Evolutionary conservation across 2,329 filamentous ascomycete species (phyloP), one percentile per base, ranked within the genome.

Genomic region (Sodiomyces alkalinus): DNA sequence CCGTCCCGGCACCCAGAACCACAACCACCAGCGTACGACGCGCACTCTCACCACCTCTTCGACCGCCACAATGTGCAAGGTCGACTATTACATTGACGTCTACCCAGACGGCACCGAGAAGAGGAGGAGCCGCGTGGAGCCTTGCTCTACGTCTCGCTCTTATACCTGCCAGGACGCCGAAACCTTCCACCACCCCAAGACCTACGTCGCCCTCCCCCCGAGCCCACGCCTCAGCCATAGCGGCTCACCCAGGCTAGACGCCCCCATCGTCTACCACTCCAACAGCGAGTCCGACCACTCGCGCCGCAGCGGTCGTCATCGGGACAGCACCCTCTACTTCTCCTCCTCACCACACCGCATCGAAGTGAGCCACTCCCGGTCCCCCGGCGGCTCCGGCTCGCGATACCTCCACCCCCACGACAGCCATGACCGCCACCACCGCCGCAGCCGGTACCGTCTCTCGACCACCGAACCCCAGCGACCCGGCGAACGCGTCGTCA

Each of bases 1-100:
- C n/a, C n/a, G n/a, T n/a, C n/a, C n/a, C n/a, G n/a, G n/a, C n/a
- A n/a, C n/a, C n/a, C n/a, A n/a, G n/a, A n/a, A n/a, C n/a, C n/a
- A n/a, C n/a, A n/a, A n/a, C n/a, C n/a, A n/a, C n/a, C n/a, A n/a
- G n/a, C n/a, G n/a, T n/a, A n/a, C n/a, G n/a, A n/a, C n/a, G n/a
- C n/a, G n/a, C n/a, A n/a, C n/a, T n/a, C n/a, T n/a, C n/a, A n/a
- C n/a, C n/a, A n/a, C 22, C 14, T 16, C 12, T 17, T 16, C 16
- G 17, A 25, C 22, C 39, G 40, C 42, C 53, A 56, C 50, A 27
- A 68, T 68, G 64, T 68, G 64, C 48, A 54, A 55, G 36, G 59
- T 54, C 34, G 52, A 62, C 40, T 37, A 60, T 28, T 62, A 55
- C 50, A 50, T 56, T 19, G 58, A 60, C 42, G 41, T 57, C 40